Evolutionary conservation across 176 grass and related monocot species (phyloP), one percentile per base, ranked within the genome.

Genomic region (Eremochloa ophiuroides): DNA sequence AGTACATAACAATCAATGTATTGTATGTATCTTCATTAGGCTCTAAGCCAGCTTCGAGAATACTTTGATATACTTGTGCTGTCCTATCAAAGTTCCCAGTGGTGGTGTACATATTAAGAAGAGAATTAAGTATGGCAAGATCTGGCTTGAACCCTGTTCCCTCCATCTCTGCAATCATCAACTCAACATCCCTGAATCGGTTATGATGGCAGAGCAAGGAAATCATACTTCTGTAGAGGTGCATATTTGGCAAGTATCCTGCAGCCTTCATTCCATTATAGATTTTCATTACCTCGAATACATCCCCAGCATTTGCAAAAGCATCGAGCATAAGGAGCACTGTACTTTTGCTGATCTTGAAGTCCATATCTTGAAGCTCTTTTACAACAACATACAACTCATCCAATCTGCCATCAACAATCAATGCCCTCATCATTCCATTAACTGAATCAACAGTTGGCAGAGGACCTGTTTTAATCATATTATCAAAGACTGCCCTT

Each of bases 221-320:
- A 79, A 86, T 83, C 90, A 94, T 94, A 75, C 75, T 91, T 91
- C 83, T 93, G 75, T 98, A 94, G 56, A 92, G 50, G 73, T 91
- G 88, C 90, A 94, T 93, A 69, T 79, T 94, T 74, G 95, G 95
- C 58, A 98, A 81, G 73, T 89, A 98, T 66, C 95, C 90, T 61
- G 92, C 89, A 80, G 92, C 95, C 77, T 94, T 98, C 92, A 98
- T 94, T 63, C 95, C 95, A 81, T 92, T 98, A 83, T 98, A 98
- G 85, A 98, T 98, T 83, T 98, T 98, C 87, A 85, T 94, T 20
- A 98, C 95, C 83, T 98, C 95, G 4, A 98, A 98, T 37, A 98
- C 86, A 84, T 98, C 84, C 29, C 92, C 90, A 43, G 80, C 60
- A 82, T 80, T 98, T 66, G 83, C 86, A 85, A 94, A 98, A 59